These are phyloP conservation scores for Penicillium dipodomyicola DNA, from an alignment of 495 filamentous ascomycete species.

Conservation along the genomic window DNA sequence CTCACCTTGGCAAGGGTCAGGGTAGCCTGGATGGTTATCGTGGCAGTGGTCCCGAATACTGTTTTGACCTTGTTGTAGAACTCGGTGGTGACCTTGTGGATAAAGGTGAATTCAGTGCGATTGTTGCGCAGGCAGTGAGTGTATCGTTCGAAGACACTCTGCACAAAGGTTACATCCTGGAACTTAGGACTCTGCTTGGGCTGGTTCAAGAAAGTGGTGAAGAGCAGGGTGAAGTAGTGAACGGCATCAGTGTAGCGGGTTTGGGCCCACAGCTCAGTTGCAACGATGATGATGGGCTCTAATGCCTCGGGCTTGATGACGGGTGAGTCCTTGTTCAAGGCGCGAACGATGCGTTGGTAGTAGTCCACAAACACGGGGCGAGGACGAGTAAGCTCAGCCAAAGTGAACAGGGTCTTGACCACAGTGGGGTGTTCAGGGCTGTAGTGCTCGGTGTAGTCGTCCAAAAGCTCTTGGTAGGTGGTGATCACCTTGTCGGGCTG, in stretches of 20 bases:
- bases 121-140: slow-evolving; percentile 33
- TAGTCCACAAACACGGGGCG: slow-evolving; percentile 37
- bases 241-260: slow-evolving; percentile 37
- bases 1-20: slow-evolving; percentile 38
- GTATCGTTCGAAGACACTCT: slow-evolving; percentile 34
- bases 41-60: slow-evolving; percentile 33
- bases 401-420: slow-evolving; percentile 34
- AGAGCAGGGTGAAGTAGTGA: slow-evolving; percentile 32
- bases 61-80: slow-evolving; percentile 34
- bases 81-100: slow-evolving; percentile 37
- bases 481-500: slow-evolving; percentile 36
- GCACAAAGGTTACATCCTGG: slow-evolving; percentile 30
- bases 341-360: slow-evolving; percentile 36
- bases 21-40: slow-evolving; percentile 37
- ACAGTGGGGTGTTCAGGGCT: slow-evolving; percentile 31
- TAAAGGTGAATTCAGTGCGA: slow-evolving; percentile 27
- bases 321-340: slow-evolving; percentile 36
- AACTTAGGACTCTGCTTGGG: slow-evolving; percentile 32
- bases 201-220: slow-evolving; percentile 33
- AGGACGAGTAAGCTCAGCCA: slow-evolving; percentile 38
- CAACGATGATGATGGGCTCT: slow-evolving; percentile 37
- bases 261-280: slow-evolving; percentile 38
- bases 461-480: slow-evolving; percentile 32
- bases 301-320: slow-evolving; percentile 34
- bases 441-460: slow-evolving; percentile 34